Evolutionary conservation across 1,284 basidiomycete genomes (phyloP).

Genomic region (Veloboletus limbatus): DNA sequence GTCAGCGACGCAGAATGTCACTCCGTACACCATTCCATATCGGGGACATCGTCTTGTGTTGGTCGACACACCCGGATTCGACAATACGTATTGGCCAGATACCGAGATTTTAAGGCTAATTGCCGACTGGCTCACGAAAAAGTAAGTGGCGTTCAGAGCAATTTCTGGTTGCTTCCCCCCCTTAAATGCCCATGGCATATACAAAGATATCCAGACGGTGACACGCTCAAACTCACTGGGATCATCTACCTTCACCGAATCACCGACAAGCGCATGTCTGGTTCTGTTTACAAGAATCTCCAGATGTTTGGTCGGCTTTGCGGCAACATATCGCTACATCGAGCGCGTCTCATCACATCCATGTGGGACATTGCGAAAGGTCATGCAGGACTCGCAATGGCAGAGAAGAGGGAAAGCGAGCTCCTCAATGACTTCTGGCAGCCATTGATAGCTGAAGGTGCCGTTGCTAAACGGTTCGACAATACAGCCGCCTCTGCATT

Average conservation of each 20-base stretch:
- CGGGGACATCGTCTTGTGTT: conserved; percentile 15
- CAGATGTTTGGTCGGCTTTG: conserved; percentile 39
- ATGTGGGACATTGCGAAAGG: conserved; percentile 26
- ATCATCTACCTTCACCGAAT: conserved; percentile 52
- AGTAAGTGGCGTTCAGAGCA: conserved; percentile 4
- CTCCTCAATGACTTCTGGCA: conserved; percentile 19
- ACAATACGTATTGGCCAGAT: conserved; percentile 24
- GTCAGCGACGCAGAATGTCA: conserved; percentile 13
- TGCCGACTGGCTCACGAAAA: conserved; percentile 20
- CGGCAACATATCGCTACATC: not conserved
- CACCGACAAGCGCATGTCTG: conserved; percentile 44
- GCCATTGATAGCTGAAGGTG: not conserved
- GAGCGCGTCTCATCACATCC: conserved; percentile 42
- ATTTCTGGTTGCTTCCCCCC: no score
- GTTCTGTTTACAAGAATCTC: conserved; percentile 43
- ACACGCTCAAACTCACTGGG: conserved; percentile 32
- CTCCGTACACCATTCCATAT: not conserved
- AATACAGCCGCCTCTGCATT: conserved; percentile 4
- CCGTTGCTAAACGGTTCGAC: conserved; percentile 1
- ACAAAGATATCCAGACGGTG: conserved; percentile 5
- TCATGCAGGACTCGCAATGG: not conserved
- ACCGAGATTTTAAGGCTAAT: conserved; percentile 22
- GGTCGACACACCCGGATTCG: conserved; percentile 29
- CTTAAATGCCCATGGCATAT: not conserved
- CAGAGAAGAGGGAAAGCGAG: conserved; percentile 19